Percentiles rank a stretch among this genome's conserved stretches.
These are phyloP conservation scores for Tetrapyrgos nigripes DNA, from an alignment of 1,284 basidiomycete genomes.

Conservation along the genomic window DNA sequence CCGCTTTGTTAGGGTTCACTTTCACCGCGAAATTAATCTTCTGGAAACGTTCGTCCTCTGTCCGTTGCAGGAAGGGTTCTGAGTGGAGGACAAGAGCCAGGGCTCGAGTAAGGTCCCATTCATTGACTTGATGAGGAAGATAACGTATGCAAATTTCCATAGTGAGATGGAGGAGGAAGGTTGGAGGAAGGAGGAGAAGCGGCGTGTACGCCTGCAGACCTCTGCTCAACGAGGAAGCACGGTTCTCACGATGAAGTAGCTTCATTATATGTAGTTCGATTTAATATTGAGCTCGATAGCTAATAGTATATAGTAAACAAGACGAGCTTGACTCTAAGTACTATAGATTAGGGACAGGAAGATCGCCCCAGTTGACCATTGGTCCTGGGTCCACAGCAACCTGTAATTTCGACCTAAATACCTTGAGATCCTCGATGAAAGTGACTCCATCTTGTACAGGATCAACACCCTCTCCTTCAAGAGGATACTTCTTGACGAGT, in stretches of 20 bases:
- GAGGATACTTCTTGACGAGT: constrained; percentile 60
- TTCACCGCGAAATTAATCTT: constrained; percentile 60
- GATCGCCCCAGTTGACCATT: constrained; percentile 72
- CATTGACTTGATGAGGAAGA: constrained; percentile 52
- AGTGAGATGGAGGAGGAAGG: not conserved
- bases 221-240: too few species aligned
- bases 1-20: constrained; percentile 52
- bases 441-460: constrained; percentile 57
- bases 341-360: constrained; percentile 55
- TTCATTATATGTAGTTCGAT: too few species aligned
- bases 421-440: constrained; percentile 71
- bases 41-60: constrained; percentile 14
- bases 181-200: not conserved
- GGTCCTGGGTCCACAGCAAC: constrained; percentile 50
- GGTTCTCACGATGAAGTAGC: too few species aligned
- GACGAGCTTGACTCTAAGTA: too few species aligned
- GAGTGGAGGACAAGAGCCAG: constrained; percentile 58
- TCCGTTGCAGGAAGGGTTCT: constrained; percentile 47
- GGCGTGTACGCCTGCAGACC: too few species aligned
- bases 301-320: too few species aligned
- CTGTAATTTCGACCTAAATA: constrained; percentile 61
- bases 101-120: constrained; percentile 61
- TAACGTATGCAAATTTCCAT: constrained; percentile 59
- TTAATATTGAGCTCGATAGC: too few species aligned
- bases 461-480: constrained; percentile 55